These are phyloP conservation scores for Isatis tinctoria DNA, from an alignment of 345 rosid genomes.

Conservation along the genomic window DNA sequence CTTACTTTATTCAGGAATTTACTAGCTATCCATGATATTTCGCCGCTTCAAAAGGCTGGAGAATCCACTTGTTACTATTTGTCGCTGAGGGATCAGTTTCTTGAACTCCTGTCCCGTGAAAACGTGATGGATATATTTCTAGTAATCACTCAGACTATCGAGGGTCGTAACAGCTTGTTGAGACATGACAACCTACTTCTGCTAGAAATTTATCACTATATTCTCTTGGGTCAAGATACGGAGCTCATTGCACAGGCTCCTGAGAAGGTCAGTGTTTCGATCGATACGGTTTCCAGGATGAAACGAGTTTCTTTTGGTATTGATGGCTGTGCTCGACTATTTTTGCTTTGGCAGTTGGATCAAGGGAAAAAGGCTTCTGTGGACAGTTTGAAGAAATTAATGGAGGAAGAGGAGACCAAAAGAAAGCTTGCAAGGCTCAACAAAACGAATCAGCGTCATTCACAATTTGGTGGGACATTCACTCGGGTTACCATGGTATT, in stretches of 20 bases:
- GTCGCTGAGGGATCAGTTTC: slow-evolving; percentile 74
- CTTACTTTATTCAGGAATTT: slow-evolving; percentile 79
- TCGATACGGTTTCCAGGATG: background rate
- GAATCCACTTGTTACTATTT: slow-evolving; percentile 57
- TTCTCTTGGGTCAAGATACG: slow-evolving; percentile 73
- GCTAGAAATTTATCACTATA: slow-evolving; percentile 69
- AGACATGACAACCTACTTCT: slow-evolving; percentile 82
- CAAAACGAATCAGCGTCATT: slow-evolving; percentile 46
- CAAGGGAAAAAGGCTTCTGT: slow-evolving; percentile 45
- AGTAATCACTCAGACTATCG: slow-evolving; percentile 63
- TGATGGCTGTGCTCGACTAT: background rate
- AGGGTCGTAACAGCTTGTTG: slow-evolving; percentile 48
- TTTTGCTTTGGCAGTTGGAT: slow-evolving; percentile 37
- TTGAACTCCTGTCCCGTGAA: slow-evolving; percentile 72
- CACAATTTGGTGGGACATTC: slow-evolving; percentile 88
- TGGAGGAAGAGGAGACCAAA: slow-evolving; percentile 65
- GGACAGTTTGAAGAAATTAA: slow-evolving; percentile 65
- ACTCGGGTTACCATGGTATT: slow-evolving; percentile 74
- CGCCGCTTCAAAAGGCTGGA: slow-evolving; percentile 63
- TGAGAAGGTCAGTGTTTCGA: slow-evolving; percentile 45
- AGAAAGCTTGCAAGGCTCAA: slow-evolving; percentile 54
- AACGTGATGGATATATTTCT: slow-evolving; percentile 75
- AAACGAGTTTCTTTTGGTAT: background rate
- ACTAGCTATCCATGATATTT: slow-evolving; percentile 79
- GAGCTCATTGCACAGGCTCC: slow-evolving; percentile 57